Evolutionary conservation across 169 alveolate genomes (phyloP).

Genomic region (Cryptosporidium viatorum): DNA sequence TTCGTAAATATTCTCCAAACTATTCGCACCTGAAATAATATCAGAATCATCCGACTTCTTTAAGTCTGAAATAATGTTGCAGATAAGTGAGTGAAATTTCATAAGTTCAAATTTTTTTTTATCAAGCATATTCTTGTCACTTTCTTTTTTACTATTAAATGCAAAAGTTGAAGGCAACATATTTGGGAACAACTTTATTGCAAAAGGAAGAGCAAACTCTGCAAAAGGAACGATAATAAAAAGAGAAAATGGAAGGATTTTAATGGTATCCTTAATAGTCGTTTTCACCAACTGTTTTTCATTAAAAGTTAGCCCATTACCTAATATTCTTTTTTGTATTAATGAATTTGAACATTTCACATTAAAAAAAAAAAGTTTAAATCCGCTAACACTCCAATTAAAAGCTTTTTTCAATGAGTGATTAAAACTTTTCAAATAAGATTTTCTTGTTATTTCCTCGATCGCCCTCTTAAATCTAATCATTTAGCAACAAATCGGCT

Average conservation of each 20-base stretch:
- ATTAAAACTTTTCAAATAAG: not conserved
- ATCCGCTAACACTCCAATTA: conserved; percentile 5
- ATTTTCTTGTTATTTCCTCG: not conserved
- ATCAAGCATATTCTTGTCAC: conserved; percentile 65
- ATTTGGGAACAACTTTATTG: conserved; percentile 87
- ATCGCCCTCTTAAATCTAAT: not conserved
- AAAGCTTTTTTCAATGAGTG: not conserved
- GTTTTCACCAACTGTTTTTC: conserved; percentile 23
- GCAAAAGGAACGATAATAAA: conserved; percentile 87
- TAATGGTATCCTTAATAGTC: conserved; percentile 88
- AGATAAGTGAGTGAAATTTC: not conserved
- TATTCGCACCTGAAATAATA: conserved; percentile 73
- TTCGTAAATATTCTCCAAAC: conserved; percentile 85
- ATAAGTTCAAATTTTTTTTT: conserved; percentile 5
- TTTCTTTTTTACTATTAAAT: conserved; percentile 67
- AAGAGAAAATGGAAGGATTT: conserved; percentile 89
- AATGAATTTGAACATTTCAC: not conserved
- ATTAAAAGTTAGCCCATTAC: conserved; percentile 32
- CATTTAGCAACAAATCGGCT: not conserved
- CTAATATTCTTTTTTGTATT: conserved; percentile 12
- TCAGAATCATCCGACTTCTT: conserved; percentile 79
- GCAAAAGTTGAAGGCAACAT: conserved; percentile 90
- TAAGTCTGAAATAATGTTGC: conserved; percentile 80
- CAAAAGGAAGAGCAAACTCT: conserved; percentile 89
- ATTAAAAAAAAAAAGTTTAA: not conserved